Evolutionary conservation across 1,139 yeast genomes (phyloP).

Genomic region (Debaryomyces robertsiae): DNA sequence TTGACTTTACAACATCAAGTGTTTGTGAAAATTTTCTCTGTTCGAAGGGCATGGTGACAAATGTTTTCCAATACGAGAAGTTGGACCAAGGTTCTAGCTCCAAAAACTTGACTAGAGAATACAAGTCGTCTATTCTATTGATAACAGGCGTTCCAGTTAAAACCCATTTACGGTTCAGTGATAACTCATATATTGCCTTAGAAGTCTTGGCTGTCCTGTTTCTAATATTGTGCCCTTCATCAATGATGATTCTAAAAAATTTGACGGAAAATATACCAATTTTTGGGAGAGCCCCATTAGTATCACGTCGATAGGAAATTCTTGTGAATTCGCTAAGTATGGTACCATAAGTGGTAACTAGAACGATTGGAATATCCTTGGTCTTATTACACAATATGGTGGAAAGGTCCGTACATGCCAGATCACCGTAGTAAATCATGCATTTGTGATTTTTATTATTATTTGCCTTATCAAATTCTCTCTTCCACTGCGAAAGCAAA

Average conservation of each 20-base stretch:
- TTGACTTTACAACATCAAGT: conserved; percentile 78
- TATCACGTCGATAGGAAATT: conserved; percentile 33
- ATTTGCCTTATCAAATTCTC: conserved; percentile 68
- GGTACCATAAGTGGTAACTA: conserved; percentile 88
- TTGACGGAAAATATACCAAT: conserved; percentile 71
- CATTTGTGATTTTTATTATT: conserved; percentile 46
- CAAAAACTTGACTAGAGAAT: conserved; percentile 72
- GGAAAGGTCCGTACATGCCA: conserved; percentile 50
- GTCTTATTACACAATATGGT: conserved; percentile 39
- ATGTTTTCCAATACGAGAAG: conserved; percentile 85
- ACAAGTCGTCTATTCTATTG: conserved; percentile 84
- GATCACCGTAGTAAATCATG: conserved; percentile 75
- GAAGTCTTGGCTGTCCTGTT: conserved; percentile 82
- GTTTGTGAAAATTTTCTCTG: conserved; percentile 69
- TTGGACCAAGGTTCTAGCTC: conserved; percentile 88
- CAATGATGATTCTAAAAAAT: conserved; percentile 79
- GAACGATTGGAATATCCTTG: conserved; percentile 62
- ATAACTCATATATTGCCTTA: conserved; percentile 69
- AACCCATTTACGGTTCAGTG: conserved; percentile 75
- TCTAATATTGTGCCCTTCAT: conserved; percentile 91
- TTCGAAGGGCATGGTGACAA: conserved; percentile 84
- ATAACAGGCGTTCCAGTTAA: conserved; percentile 95
- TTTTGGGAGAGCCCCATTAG: conserved; percentile 33
- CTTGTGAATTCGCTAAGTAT: conserved; percentile 70
- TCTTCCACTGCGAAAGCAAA: conserved; percentile 85